Base-by-base conservation (phyloP, 2,329 filamentous ascomycete genomes). In the Aspergillus neotritici region DNA sequence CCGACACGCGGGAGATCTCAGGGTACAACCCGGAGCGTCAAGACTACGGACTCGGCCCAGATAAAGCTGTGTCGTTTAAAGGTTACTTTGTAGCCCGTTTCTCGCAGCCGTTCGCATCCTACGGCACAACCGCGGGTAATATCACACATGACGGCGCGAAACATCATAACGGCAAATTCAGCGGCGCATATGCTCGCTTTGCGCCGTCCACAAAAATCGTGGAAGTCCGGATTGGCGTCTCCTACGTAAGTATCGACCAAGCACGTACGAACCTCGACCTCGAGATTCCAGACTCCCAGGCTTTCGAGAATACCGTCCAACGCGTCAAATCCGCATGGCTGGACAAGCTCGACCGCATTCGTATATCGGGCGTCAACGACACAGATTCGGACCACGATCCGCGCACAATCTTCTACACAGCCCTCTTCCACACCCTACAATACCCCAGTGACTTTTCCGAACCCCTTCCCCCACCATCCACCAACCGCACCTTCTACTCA, bases 391-490 rank as follows among this genome's bases (percentile, higher is more conserved):
- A 66, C 5, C 64, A 73, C 33, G 68, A 73, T 37, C 70, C 64
- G n/a, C 64, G 63, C 4, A 69, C 63, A 0, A 68, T 74, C 34
- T 74, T 65, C 54, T 74, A 74, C 44, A 73, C 71, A 0, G 66
- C 65, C 4, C 55, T 75, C 0, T 74, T 72, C 35, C 71, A 74
- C 45, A 64, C 68, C 3, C 54, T 75, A 8, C 72, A 75, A 41
- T 74, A 74, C 43, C 72, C 72, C 0, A 71, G 55, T 21, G 71
- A 74, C 50, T 74, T 69, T 49, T 74, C 72, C 0, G 72, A 74
- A 48, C 71, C 71, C 0, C 58, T 38, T 25, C 36, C 60, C 0
- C 6, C 21, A 25, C 21, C 21, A 25, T 57, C 55, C 3, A 50
- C 38, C 1, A 44, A 53, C 1, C 61, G 66, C 13, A 60, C 54